Percentiles rank a stretch among this genome's conserved stretches.
phyloP scores from a whole-genome alignment of 148 eudicot genomes.

The Rhododendron henanense region DNA sequence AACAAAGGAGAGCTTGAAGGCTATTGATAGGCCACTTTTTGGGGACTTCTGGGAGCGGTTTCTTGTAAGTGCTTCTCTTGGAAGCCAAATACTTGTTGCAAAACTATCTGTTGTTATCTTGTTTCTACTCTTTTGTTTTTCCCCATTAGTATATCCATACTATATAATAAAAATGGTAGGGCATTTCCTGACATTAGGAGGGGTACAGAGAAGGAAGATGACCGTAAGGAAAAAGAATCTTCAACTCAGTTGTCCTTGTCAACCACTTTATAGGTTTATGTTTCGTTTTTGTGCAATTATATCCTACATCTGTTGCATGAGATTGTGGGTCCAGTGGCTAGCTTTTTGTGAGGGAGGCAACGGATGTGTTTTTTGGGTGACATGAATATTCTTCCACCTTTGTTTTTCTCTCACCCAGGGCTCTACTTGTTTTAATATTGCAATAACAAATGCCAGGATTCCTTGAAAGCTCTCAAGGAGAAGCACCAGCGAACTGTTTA shows the following conservation, averaged over 20 bases:
- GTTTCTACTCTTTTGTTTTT: not conserved
- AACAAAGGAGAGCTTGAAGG: conserved; percentile 93
- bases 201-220: not conserved
- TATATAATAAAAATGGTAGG: not conserved
- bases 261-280: not conserved
- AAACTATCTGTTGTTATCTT: not conserved
- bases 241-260: not conserved
- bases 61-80: conserved; percentile 44
- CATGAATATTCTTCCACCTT: not conserved
- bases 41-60: conserved; percentile 99
- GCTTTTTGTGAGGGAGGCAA: not conserved
- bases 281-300: not conserved
- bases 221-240: not conserved
- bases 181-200: not conserved
- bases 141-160: not conserved
- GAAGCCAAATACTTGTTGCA: not conserved
- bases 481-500: conserved; percentile 96
- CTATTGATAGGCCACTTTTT: conserved; percentile 97
- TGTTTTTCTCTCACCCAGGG: not conserved
- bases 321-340: not conserved
- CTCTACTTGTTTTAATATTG: not conserved
- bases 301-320: not conserved
- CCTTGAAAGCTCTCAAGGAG: conserved; percentile 71
- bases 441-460: conserved; percentile 53
- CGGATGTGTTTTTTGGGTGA: not conserved